Conservation (phyloP, 2,329 filamentous ascomycete genomes). For the Pezicula carpinea region DNA sequence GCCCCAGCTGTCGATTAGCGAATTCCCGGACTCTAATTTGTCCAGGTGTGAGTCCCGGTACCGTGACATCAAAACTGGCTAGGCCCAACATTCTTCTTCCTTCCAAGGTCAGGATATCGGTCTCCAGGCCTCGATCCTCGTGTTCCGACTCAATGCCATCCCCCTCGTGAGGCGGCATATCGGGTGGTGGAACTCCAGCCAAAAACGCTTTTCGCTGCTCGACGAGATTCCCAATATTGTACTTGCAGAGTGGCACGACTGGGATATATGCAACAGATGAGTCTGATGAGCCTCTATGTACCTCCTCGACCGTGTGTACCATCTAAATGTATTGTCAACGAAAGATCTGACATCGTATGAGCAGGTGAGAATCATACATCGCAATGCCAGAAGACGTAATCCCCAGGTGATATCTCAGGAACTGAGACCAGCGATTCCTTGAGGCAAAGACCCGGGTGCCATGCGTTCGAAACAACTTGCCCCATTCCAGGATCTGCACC, state of each 20-base stretch:
- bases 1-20: constrained; percentile 2
- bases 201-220: constrained; percentile 68
- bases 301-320: constrained; percentile 69
- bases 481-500: constrained; percentile 59
- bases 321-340: constrained; percentile 11
- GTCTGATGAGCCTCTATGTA: constrained; percentile 64
- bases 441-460: constrained; percentile 56
- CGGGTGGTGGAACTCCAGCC: constrained; percentile 59
- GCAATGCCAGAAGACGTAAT: constrained; percentile 60
- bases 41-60: constrained; percentile 6
- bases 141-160: constrained; percentile 35
- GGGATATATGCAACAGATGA: constrained; percentile 84
- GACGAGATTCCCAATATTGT: constrained; percentile 65
- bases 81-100: constrained; percentile 4
- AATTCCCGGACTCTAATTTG: constrained; percentile 2
- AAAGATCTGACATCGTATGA: too few relatives aligned
- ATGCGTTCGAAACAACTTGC: constrained; percentile 53
- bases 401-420: constrained; percentile 55
- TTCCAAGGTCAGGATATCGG: constrained; percentile 6
- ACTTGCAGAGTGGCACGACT: constrained; percentile 70
- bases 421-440: constrained; percentile 58
- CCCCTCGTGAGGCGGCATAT: constrained; percentile 66
- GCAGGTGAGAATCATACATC: background rate
- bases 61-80: constrained; percentile 5
- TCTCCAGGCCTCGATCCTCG: constrained; percentile 4